Conservation (phyloP, 2,329 filamentous ascomycete genomes). For the Penicillium thymicola region DNA sequence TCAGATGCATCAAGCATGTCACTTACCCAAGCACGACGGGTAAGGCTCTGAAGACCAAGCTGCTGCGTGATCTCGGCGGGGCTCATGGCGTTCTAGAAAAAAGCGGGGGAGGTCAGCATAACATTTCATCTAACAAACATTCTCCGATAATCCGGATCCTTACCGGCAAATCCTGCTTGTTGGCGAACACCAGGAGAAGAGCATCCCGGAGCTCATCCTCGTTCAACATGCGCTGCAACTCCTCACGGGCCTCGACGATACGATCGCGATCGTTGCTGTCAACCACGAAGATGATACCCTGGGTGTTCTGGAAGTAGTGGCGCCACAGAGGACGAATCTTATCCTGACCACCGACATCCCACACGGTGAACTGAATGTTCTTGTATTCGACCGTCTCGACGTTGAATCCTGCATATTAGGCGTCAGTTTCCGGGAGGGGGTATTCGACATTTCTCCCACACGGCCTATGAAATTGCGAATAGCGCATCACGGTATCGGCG, state of each 20-base stretch:
- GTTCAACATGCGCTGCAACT: slow-evolving; percentile 97
- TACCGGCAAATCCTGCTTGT: slow-evolving; percentile 99
- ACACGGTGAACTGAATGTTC: slow-evolving; percentile 99
- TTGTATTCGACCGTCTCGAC: slow-evolving; percentile 99
- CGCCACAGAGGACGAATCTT: slow-evolving; percentile 99
- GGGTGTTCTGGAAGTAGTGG: slow-evolving; percentile 99
- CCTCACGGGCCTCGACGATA: slow-evolving; percentile 93
- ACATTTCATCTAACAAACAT: neutral
- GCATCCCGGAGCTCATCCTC: slow-evolving; percentile 98
- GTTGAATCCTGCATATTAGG: slow-evolving; percentile 79
- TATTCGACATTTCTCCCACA: neutral
- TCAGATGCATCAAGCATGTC: neutral
- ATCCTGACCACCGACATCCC: slow-evolving; percentile 99
- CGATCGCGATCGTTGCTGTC: slow-evolving; percentile 98
- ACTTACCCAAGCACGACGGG: slow-evolving; percentile 97
- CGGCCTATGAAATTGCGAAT: neutral
- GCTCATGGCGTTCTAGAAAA: slow-evolving; percentile 93
- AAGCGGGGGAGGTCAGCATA: slow-evolving; percentile 29
- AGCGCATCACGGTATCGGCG: neutral
- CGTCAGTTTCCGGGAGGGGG: slow-evolving; percentile 2
- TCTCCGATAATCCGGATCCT: slow-evolving; percentile 36
- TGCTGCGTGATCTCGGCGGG: slow-evolving; percentile 99
- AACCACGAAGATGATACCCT: slow-evolving; percentile 99
- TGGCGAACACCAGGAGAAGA: slow-evolving; percentile 94
- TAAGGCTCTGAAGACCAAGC: slow-evolving; percentile 97